Conservation (phyloP, 2,329 filamentous ascomycete species). For the Colletotrichum sublineola region DNA sequence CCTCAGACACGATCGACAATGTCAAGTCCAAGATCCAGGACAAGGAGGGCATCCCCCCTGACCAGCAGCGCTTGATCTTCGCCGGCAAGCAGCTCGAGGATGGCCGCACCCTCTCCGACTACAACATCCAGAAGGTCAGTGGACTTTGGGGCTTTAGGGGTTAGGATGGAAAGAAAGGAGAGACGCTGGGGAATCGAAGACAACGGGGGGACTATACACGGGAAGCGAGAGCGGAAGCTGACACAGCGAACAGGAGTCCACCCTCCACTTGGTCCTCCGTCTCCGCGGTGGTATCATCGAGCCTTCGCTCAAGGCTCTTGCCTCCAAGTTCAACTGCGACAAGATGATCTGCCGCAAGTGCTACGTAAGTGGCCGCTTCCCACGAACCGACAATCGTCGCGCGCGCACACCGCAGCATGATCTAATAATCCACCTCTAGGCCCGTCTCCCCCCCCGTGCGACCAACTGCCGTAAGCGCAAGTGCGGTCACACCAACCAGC, state of each 20-base stretch:
- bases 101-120: conserved; percentile 95
- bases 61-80: conserved; percentile 99
- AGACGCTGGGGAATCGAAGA: conserved; percentile 5
- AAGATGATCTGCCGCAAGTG: conserved; percentile 99
- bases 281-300: conserved; percentile 99
- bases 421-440: conserved; percentile 54
- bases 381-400: background rate
- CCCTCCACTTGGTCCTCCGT: conserved; percentile 97
- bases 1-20: conserved; percentile 99
- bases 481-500: conserved; percentile 99
- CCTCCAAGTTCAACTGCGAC: conserved; percentile 99
- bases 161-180: background rate
- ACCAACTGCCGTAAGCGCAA: conserved; percentile 99
- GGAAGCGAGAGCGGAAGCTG: conserved; percentile 22
- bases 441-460: conserved; percentile 94
- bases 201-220: background rate
- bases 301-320: conserved; percentile 97
- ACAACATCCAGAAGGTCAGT: conserved; percentile 99
- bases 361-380: conserved; percentile 78
- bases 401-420: background rate
- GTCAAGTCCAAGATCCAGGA: conserved; percentile 99
- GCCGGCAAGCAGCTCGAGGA: conserved; percentile 99
- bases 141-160: conserved; percentile 20
- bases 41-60: conserved; percentile 98
- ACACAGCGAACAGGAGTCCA: conserved; percentile 81